phyloP scores from a whole-genome alignment of 148 eudicot genomes.

The Drosera capensis region DNA sequence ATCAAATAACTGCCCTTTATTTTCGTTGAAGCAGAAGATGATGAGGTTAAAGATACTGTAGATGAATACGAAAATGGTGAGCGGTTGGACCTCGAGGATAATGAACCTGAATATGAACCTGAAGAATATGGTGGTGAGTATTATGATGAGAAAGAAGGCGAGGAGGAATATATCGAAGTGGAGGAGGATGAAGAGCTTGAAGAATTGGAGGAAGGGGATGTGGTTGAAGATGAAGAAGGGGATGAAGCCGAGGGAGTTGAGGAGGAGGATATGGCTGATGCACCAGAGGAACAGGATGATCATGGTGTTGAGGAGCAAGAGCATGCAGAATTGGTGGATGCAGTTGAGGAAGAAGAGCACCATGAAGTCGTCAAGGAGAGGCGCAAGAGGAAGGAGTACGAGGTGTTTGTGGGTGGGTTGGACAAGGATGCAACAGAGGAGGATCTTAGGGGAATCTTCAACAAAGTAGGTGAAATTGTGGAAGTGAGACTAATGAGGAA shows the following conservation, averaged over 20 bases:
- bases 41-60: conserved; percentile 53
- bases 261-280: conserved; percentile 56
- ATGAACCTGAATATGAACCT: conserved; percentile 76
- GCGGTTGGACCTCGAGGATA: conserved; percentile 88
- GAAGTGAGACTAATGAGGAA: conserved; percentile 97
- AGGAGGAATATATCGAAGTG: conserved; percentile 51
- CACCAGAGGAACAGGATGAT: conserved; percentile 53
- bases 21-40: conserved; percentile 75
- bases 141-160: conserved; percentile 84
- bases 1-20: conserved; percentile 23
- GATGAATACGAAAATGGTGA: conserved; percentile 86
- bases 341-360: conserved; percentile 66
- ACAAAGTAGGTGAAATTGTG: conserved; percentile 69
- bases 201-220: conserved; percentile 48
- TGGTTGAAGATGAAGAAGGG: conserved; percentile 41
- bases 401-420: conserved; percentile 93
- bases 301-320: conserved; percentile 37
- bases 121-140: conserved; percentile 73
- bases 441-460: conserved; percentile 77
- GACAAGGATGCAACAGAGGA: conserved; percentile 98
- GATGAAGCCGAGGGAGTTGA: conserved; percentile 15
- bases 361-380: conserved; percentile 75
- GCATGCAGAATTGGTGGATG: conserved; percentile 42
- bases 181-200: conserved; percentile 55
- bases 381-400: conserved; percentile 89